These are phyloP conservation scores for Ophiosphaerella korrae DNA, from an alignment of 2,329 filamentous ascomycete species.

Conservation along the genomic window DNA sequence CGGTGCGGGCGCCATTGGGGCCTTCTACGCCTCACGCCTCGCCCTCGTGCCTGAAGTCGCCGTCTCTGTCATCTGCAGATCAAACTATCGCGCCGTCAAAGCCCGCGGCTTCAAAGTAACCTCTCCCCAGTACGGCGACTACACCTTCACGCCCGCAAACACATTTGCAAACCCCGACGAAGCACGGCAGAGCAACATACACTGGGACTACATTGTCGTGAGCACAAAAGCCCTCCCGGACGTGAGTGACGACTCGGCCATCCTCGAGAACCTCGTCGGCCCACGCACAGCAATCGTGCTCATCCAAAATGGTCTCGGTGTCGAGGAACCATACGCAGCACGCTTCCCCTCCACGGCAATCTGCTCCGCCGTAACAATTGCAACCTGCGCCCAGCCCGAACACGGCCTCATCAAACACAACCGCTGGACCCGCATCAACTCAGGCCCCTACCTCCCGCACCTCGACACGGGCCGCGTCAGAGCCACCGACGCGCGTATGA, in stretches of 20 bases:
- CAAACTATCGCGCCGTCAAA: conserved; percentile 70
- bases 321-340: conserved; percentile 67
- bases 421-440: conserved; percentile 73
- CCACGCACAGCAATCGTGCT: conserved; percentile 64
- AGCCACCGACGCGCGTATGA: conserved; percentile 39
- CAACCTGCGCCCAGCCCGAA: conserved; percentile 68
- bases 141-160: conserved; percentile 65
- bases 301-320: conserved; percentile 74
- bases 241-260: conserved; percentile 64
- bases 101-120: conserved; percentile 66
- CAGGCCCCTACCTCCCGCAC: conserved; percentile 67
- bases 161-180: conserved; percentile 67
- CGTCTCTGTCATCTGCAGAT: conserved; percentile 74
- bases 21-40: conserved; percentile 72
- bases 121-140: conserved; percentile 70
- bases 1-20: conserved; percentile 73
- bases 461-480: conserved; percentile 42
- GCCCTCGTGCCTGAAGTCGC: conserved; percentile 62
- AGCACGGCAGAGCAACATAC: conserved; percentile 54
- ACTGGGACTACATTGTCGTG: conserved; percentile 71
- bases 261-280: conserved; percentile 64
- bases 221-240: conserved; percentile 74
- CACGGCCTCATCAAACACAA: conserved; percentile 71
- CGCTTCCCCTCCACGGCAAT: conserved; percentile 67
- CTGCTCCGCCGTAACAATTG: conserved; percentile 71